Evolutionary conservation across 2,329 filamentous ascomycete genomes (phyloP).

Genomic region (Neonectria faginata): DNA sequence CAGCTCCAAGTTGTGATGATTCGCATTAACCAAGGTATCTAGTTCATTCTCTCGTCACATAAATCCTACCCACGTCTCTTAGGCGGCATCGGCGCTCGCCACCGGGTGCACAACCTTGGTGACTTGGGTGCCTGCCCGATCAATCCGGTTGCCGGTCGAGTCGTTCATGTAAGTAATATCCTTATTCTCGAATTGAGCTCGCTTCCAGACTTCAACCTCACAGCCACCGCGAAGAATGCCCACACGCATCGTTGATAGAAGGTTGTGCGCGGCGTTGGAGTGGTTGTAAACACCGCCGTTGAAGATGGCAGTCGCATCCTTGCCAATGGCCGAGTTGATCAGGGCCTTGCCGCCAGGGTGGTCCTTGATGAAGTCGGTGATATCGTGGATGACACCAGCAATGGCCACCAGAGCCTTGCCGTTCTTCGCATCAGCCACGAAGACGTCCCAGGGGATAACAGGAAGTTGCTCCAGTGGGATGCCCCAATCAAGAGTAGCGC

Average conservation of each 20-base stretch:
- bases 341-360: constrained; percentile 90
- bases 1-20: constrained; percentile 12
- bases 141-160: constrained; percentile 81
- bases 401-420: constrained; percentile 82
- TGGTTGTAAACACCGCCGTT: constrained; percentile 91
- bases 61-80: constrained; percentile 35
- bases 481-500: constrained; percentile 85
- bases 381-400: constrained; percentile 87
- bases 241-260: constrained; percentile 87
- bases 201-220: constrained; percentile 94
- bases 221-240: constrained; percentile 88
- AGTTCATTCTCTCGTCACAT: constrained; percentile 32
- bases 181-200: constrained; percentile 85
- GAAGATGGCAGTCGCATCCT: constrained; percentile 91
- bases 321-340: constrained; percentile 84
- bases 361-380: constrained; percentile 85
- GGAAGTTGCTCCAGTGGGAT: constrained; percentile 86
- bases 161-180: constrained; percentile 84
- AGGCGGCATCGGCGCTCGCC: constrained; percentile 86
- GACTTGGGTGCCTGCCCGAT: constrained; percentile 86
- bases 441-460: constrained; percentile 88
- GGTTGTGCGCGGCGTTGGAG: constrained; percentile 89
- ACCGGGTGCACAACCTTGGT: constrained; percentile 85
- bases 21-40: constrained; percentile 35
- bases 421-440: constrained; percentile 79